phyloP scores from a whole-genome alignment of 148 eudicot genomes.

The Beta vulgaris region DNA sequence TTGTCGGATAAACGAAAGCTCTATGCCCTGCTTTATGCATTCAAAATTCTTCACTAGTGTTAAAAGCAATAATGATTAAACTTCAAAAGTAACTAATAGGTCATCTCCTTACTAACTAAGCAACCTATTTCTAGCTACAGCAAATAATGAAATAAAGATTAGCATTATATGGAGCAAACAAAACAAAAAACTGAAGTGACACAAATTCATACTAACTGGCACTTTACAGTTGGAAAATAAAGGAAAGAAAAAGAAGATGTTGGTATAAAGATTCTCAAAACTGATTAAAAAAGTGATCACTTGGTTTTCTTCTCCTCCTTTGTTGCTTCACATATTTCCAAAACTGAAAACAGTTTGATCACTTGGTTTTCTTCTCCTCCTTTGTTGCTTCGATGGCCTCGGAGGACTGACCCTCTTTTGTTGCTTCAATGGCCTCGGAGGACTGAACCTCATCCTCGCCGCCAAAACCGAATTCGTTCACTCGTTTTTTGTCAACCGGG shows the following conservation, averaged over 20 bases:
- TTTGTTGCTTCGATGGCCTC: slow-evolving; percentile 33
- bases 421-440: slow-evolving; percentile 34
- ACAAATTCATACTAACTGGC: slow-evolving; percentile 22
- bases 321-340: slow-evolving; percentile 30
- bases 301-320: slow-evolving; percentile 86
- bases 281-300: slow-evolving; percentile 37
- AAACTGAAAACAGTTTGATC: slow-evolving; percentile 31
- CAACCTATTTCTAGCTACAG: slow-evolving; percentile 4
- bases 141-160: not conserved
- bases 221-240: slow-evolving; percentile 32
- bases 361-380: slow-evolving; percentile 90
- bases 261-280: slow-evolving; percentile 21
- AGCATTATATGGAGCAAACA: not conserved
- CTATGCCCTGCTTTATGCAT: slow-evolving; percentile 6
- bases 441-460: slow-evolving; percentile 71
- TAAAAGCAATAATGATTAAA: not conserved
- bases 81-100: not conserved
- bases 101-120: not conserved
- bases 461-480: slow-evolving; percentile 90
- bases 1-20: no score
- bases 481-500: slow-evolving; percentile 90
- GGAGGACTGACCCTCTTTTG: slow-evolving; percentile 43
- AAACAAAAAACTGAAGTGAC: slow-evolving; percentile 7
- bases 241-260: not conserved
- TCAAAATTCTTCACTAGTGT: slow-evolving; percentile 1